A percentile compares a stretch with the other conserved stretches of the same genome.
These are phyloP conservation scores for Candida glaebosa DNA, from an alignment of 805 yeast species.

Conservation along the genomic window DNA sequence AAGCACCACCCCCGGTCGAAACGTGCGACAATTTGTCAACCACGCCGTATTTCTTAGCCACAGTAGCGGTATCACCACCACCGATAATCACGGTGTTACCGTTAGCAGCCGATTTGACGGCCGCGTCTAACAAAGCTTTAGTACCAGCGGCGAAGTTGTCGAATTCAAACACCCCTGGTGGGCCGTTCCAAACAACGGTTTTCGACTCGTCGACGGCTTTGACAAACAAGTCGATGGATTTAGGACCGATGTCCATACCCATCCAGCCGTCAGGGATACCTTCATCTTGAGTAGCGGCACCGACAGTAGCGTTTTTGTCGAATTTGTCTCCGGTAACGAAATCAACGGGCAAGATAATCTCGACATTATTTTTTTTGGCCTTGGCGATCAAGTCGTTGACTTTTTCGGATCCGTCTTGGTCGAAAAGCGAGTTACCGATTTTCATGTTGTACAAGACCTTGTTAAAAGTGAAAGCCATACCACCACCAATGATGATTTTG, in stretches of 20 bases:
- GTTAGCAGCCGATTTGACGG: conserved; percentile 77
- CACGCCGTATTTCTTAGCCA: conserved; percentile 96
- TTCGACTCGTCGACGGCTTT: conserved; percentile 86
- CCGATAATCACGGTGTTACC: conserved; percentile 97
- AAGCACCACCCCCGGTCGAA: conserved; percentile 99
- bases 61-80: conserved; percentile 99
- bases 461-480: conserved; percentile 99
- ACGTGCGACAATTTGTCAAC: conserved; percentile 96
- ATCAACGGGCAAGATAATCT: conserved; percentile 91
- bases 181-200: conserved; percentile 99
- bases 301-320: conserved; percentile 84
- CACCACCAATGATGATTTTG: conserved; percentile 95
- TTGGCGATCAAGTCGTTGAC: conserved; percentile 90
- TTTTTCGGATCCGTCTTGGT: conserved; percentile 91
- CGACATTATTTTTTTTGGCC: conserved; percentile 95
- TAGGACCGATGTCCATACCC: conserved; percentile 96
- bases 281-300: conserved; percentile 78
- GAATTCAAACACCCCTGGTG: conserved; percentile 99
- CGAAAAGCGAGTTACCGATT: conserved; percentile 91
- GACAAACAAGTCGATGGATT: conserved; percentile 74
- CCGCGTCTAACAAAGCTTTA: conserved; percentile 83
- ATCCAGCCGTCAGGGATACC: conserved; percentile 95
- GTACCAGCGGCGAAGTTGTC: conserved; percentile 91
- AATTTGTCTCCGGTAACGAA: conserved; percentile 94
- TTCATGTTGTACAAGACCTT: conserved; percentile 81